These are phyloP conservation scores for Populus euphratica DNA, from an alignment of 345 rosid genomes.

Conservation along the genomic window DNA sequence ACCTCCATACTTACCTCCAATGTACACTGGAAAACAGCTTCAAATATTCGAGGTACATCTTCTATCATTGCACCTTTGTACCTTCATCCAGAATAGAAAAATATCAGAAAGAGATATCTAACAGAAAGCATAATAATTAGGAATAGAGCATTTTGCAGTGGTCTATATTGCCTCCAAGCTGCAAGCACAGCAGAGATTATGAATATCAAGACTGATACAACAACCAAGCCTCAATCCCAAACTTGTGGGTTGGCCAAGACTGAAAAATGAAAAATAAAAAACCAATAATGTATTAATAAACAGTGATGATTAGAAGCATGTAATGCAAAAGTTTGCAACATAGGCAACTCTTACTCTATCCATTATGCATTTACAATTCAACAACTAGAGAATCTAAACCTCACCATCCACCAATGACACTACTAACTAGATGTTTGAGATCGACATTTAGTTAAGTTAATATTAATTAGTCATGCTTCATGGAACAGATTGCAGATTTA, in stretches of 20 bases:
- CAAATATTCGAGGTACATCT: conserved; percentile 94
- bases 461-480: neutral
- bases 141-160: neutral
- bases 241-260: neutral
- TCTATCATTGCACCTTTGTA: conserved; percentile 92
- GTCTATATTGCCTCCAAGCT: neutral
- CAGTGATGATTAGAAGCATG: neutral
- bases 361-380: neutral
- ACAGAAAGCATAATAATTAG: neutral
- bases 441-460: neutral
- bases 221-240: neutral
- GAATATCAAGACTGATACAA: neutral
- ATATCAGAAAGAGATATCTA: neutral
- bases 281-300: neutral
- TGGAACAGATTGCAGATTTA: neutral
- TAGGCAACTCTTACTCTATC: neutral
- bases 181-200: neutral
- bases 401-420: neutral
- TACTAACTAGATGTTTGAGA: neutral
- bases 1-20: conserved; percentile 63
- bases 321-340: neutral
- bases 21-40: conserved; percentile 98
- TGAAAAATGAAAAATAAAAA: neutral
- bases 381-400: neutral
- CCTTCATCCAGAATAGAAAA: conserved; percentile 37